A percentile compares a stretch with the other conserved stretches of the same genome.
These are phyloP conservation scores for Flaveria robusta DNA, from an alignment of 129 eudicot genomes.

Conservation along the genomic window DNA sequence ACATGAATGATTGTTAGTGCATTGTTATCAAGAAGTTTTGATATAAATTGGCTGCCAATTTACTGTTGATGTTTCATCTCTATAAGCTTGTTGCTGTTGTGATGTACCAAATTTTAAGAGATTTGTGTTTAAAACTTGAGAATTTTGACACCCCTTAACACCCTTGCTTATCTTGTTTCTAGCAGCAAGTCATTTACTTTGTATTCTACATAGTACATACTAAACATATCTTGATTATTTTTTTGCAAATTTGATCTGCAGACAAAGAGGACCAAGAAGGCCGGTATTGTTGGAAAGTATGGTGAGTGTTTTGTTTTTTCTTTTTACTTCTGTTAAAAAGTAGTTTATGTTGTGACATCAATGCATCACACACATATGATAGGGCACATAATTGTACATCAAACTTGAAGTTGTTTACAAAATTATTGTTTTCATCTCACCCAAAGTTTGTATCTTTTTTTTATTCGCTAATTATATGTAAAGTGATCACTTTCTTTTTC, in stretches of 20 bases:
- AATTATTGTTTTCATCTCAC: not conserved
- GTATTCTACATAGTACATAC: not conserved
- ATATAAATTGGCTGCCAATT: not conserved
- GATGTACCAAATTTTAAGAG: not conserved
- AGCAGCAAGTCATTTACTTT: too few species aligned
- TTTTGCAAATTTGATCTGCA: slow-evolving; percentile 25
- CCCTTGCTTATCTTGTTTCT: too few species aligned
- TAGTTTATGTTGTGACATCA: not conserved
- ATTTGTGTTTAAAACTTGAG: not conserved
- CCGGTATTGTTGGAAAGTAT: slow-evolving; percentile 68
- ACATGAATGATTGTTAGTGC: not conserved
- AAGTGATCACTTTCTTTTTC: too few species aligned
- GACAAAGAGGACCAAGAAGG: slow-evolving; percentile 81
- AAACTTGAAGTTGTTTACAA: not conserved
- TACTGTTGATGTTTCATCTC: not conserved
- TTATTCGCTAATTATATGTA: too few species aligned
- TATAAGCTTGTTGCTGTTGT: not conserved
- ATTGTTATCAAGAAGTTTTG: not conserved
- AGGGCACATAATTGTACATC: not conserved
- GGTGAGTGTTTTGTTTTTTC: slow-evolving; percentile 37
- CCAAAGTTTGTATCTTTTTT: not conserved
- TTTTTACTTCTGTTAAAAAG: not conserved
- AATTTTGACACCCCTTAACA: not conserved
- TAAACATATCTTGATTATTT: slow-evolving; percentile 17
- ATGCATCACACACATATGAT: not conserved